These are phyloP conservation scores for Fusarium metavorans DNA, from an alignment of 2,329 filamentous ascomycete species.

Conservation along the genomic window DNA sequence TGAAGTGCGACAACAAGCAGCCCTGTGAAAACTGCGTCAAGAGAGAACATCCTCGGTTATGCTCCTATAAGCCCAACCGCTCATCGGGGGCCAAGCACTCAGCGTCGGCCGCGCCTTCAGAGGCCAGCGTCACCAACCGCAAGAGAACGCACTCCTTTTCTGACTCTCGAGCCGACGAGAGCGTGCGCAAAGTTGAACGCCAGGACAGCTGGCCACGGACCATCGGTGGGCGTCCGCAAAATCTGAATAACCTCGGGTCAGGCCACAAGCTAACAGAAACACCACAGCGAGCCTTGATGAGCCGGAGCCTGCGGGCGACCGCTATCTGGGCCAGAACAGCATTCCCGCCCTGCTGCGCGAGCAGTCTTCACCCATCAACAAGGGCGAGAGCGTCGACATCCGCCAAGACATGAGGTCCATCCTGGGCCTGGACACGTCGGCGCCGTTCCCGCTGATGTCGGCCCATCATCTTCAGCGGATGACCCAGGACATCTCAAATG, in stretches of 20 bases:
- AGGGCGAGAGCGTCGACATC: slow-evolving; percentile 67
- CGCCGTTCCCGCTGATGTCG: slow-evolving; percentile 76
- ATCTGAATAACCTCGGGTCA: slow-evolving; percentile 16
- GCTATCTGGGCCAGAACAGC: slow-evolving; percentile 76
- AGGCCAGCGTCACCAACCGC: slow-evolving; percentile 41
- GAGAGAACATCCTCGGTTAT: slow-evolving; percentile 72
- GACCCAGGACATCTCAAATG: slow-evolving; percentile 70
- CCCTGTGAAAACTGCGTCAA: slow-evolving; percentile 77
- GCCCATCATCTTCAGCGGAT: slow-evolving; percentile 70
- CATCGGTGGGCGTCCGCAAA: slow-evolving; percentile 50
- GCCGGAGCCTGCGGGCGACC: slow-evolving; percentile 66
- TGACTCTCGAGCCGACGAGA: slow-evolving; percentile 46
- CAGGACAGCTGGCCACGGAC: slow-evolving; percentile 58
- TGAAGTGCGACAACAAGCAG: slow-evolving; percentile 77
- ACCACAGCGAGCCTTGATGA: slow-evolving; percentile 61
- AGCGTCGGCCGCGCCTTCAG: slow-evolving; percentile 42
- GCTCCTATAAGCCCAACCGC: slow-evolving; percentile 74
- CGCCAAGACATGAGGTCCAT: slow-evolving; percentile 75
- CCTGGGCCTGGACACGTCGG: slow-evolving; percentile 73
- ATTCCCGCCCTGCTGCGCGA: slow-evolving; percentile 75
- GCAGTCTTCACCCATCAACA: slow-evolving; percentile 66
- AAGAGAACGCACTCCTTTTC: slow-evolving; percentile 52
- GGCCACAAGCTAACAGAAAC: slow-evolving; percentile 37
- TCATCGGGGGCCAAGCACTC: slow-evolving; percentile 54
- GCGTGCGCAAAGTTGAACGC: slow-evolving; percentile 49